phyloP scores from a whole-genome alignment of 208 protist genomes.

The Wallacemonas sp. region DNA sequence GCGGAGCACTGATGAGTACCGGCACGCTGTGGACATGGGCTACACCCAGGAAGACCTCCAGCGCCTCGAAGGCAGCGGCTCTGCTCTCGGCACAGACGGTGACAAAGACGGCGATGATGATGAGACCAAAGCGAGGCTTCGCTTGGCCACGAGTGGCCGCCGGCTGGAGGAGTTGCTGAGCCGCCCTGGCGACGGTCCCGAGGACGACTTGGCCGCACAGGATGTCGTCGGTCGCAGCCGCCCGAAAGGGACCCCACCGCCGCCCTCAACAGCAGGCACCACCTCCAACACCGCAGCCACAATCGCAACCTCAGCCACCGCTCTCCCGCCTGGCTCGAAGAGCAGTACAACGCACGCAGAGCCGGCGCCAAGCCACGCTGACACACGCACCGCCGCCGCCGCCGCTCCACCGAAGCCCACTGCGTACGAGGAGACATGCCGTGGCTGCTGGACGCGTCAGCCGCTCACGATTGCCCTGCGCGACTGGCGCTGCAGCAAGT shows the following conservation, averaged over 20 bases:
- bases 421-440: conserved; percentile 64
- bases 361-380: not conserved
- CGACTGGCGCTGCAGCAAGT: conserved; percentile 75
- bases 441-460: conserved; percentile 47
- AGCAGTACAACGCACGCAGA: conserved; percentile 25
- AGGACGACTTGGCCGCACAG: conserved; percentile 4
- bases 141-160: not conserved
- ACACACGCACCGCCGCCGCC: not conserved
- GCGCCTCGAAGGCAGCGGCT: conserved; percentile 34
- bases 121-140: conserved; percentile 3
- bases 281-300: no score
- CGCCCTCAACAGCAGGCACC: conserved; percentile 7
- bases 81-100: not conserved
- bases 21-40: conserved; percentile 73
- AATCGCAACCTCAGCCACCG: no score
- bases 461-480: conserved; percentile 41
- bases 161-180: conserved; percentile 57
- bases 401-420: not conserved
- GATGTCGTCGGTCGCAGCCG: not conserved
- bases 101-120: conserved; percentile 5
- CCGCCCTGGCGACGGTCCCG: conserved; percentile 20
- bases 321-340: no score
- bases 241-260: not conserved
- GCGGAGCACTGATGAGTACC: conserved; percentile 83
- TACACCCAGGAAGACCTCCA: conserved; percentile 79